Evolutionary conservation across 805 yeast genomes (phyloP).

Genomic region (Starmerella ratchasimensis): DNA sequence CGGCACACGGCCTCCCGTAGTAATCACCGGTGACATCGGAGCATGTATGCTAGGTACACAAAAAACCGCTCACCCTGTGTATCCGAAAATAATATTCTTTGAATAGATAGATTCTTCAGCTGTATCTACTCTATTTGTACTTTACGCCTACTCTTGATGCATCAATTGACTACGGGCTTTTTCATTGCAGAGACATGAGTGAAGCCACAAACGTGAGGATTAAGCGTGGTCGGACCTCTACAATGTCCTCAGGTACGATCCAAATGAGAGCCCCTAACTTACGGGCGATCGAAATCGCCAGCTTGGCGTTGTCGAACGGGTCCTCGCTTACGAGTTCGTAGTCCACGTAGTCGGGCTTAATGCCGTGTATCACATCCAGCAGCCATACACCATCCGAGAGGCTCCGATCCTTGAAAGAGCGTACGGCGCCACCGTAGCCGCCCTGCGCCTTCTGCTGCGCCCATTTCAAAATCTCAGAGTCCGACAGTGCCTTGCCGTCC

Average conservation of each 20-base stretch:
- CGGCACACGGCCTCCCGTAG: no score
- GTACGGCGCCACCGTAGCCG: constrained; percentile 73
- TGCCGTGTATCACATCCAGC: constrained; percentile 78
- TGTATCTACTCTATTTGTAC: not conserved
- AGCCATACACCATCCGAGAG: constrained; percentile 68
- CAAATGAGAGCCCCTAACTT: constrained; percentile 94
- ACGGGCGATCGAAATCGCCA: constrained; percentile 96
- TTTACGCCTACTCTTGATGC: no score
- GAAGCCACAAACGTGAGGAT: constrained; percentile 91
- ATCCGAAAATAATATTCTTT: no score
- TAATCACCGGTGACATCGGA: no score
- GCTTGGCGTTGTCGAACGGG: constrained; percentile 81
- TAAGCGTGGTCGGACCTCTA: constrained; percentile 87
- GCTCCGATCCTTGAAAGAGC: constrained; percentile 76
- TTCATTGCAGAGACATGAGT: constrained; percentile 74
- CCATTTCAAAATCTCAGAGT: constrained; percentile 82
- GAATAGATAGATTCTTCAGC: no score
- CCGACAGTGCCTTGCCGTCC: constrained; percentile 64
- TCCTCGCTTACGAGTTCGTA: constrained; percentile 86
- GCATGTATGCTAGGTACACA: no score
- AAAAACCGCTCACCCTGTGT: no score
- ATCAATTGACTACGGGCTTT: no score
- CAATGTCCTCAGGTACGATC: constrained; percentile 99
- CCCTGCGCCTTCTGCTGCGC: constrained; percentile 62
- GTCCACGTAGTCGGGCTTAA: constrained; percentile 96